phyloP scores from a whole-genome alignment of 257 asterid species.

The Prunella vulgaris region DNA sequence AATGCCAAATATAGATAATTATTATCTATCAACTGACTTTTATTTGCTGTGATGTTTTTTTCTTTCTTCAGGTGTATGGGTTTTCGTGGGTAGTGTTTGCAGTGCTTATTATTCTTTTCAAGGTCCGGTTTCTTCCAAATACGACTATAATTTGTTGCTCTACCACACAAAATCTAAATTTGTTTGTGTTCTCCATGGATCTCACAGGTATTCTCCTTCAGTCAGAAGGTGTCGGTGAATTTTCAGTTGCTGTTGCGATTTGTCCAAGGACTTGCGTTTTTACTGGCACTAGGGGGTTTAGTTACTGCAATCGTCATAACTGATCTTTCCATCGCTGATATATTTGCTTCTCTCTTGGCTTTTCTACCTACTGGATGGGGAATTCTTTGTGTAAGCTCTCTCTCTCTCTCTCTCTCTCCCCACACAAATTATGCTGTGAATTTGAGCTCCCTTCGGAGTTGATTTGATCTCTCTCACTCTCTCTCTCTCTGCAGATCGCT shows the following conservation, averaged over 20 bases:
- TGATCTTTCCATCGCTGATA: constrained; percentile 51
- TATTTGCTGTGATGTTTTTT: constrained; percentile 13
- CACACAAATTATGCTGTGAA: not conserved
- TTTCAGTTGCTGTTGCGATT: constrained; percentile 93
- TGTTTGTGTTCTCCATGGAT: constrained; percentile 22
- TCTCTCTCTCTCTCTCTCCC: not conserved
- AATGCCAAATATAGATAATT: not conserved
- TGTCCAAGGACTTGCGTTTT: constrained; percentile 77
- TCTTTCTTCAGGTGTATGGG: constrained; percentile 63
- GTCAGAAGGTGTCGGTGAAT: constrained; percentile 95
- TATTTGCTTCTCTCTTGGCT: constrained; percentile 87
- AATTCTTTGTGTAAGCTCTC: constrained; percentile 75
- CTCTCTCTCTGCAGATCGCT: constrained; percentile 48
- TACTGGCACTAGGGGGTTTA: constrained; percentile 80
- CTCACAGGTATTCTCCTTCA: constrained; percentile 87
- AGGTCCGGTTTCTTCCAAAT: constrained; percentile 44
- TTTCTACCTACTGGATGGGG: constrained; percentile 99
- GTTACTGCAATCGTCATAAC: constrained; percentile 64
- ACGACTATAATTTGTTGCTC: not conserved
- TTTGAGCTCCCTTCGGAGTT: not conserved
- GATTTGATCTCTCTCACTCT: not conserved
- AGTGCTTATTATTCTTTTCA: constrained; percentile 76
- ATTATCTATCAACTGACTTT: not conserved
- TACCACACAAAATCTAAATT: not conserved
- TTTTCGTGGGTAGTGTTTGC: constrained; percentile 90